Percentiles rank a stretch among this genome's conserved stretches.
Evolutionary conservation across 1,139 yeast species (phyloP).

Genomic region (Komagataea norvegica): DNA sequence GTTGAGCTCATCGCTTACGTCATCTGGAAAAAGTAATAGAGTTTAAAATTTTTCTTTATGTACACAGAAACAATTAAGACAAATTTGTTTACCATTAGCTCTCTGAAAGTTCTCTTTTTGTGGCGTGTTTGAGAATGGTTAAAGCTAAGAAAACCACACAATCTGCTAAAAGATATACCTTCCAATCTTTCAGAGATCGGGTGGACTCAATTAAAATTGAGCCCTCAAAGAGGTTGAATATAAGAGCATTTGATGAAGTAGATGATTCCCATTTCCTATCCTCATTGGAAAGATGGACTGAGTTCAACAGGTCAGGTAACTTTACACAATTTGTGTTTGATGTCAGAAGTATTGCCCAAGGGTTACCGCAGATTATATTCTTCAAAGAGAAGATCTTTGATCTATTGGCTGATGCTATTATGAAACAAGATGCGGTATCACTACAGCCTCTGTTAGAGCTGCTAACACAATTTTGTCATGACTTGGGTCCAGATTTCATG

Average conservation of each 20-base stretch:
- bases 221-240: constrained; percentile 61
- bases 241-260: constrained; percentile 64
- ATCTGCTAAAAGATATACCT: constrained; percentile 57
- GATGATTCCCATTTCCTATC: constrained; percentile 77
- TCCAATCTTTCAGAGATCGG: constrained; percentile 74
- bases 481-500: constrained; percentile 87
- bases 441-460: constrained; percentile 80
- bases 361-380: constrained; percentile 76
- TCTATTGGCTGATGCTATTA: constrained; percentile 45
- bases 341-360: constrained; percentile 53
- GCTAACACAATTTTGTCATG: constrained; percentile 83
- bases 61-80: constrained; percentile 1
- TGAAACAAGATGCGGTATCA: constrained; percentile 59
- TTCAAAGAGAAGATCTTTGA: constrained; percentile 63
- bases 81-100: too few relatives aligned
- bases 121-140: constrained; percentile 14
- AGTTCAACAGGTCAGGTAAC: constrained; percentile 70
- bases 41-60: constrained; percentile 1
- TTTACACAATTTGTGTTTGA: constrained; percentile 62
- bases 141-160: constrained; percentile 41
- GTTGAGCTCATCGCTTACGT: constrained; percentile 5
- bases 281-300: constrained; percentile 82
- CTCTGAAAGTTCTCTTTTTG: neutral
- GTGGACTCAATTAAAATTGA: constrained; percentile 83
- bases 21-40: neutral